Base-by-base conservation (phyloP, 768 basidiomycete species). In the Tricholoma sp. region DNA sequence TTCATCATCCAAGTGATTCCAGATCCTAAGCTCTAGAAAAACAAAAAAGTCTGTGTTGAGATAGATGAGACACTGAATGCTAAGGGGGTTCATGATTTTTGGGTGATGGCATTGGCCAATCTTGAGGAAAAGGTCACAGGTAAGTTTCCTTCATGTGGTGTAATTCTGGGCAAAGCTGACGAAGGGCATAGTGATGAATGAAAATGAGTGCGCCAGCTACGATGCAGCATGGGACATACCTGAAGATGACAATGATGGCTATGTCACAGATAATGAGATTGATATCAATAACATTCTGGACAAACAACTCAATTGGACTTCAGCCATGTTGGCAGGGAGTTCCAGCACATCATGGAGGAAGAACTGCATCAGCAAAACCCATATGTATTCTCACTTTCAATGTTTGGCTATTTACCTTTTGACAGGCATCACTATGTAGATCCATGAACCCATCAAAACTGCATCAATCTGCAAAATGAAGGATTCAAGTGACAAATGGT, bases 401-500 rank as follows among this genome's bases (percentile, higher is more conserved):
- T 45, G 19, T 31, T 3, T 12, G n/a, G 46, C 6, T 16, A 0
- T 24, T 47, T 9, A 14, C 46, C 6, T 27, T 27, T 27, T 8
- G 14, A 12, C 12, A 47, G 46, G 5, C 46, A 8, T 47, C 46
- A 27, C 24, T n/a, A 14, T 14, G 5, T 16, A 2, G 50, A 52
- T 52, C 31, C 50, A 52, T 9, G 32, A 19, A 52, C 50, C 8
- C 32, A 27, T 31, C 10, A 31, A n/a, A 35, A 52, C 7, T 16
- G 18, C 9, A 24, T 12, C n/a, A 19, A 34, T 12, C 50, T 52
- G 11, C 11, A 16, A 1, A 52, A 52, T n/a, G 19, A 52, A 12
- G 31, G 50, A 16, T 52, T 60, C 29, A 51, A 34, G 2, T 5
- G 8, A 11, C 63, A 64, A 39, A 46, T 63, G 0, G 31, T 49